Conservation (phyloP, 176 grass and related monocot species). For the Oryza coarctata region DNA sequence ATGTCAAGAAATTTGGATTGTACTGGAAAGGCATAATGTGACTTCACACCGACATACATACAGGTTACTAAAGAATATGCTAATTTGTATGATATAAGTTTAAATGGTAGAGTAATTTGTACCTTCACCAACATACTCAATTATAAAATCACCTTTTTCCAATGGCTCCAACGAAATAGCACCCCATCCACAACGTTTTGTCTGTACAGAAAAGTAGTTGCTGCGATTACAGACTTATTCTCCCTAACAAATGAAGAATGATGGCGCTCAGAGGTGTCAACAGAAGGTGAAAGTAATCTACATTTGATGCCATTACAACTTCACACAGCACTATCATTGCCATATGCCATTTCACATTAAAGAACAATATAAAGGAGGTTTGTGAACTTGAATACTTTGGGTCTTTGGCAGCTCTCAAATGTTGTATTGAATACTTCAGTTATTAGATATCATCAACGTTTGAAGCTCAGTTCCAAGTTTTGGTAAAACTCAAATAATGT, state of each 20-base stretch:
- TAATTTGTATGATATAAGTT: slow-evolving; percentile 26
- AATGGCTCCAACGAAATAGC: slow-evolving; percentile 75
- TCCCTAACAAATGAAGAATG: background rate
- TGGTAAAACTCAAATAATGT: background rate
- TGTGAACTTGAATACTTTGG: background rate
- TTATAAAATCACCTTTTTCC: slow-evolving; percentile 93
- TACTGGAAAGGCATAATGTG: slow-evolving; percentile 14
- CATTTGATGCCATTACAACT: background rate
- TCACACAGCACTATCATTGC: slow-evolving; percentile 10
- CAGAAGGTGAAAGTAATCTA: background rate
- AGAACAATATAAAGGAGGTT: background rate
- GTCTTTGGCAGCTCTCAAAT: background rate
- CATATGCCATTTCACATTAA: slow-evolving; percentile 12
- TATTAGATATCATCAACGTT: background rate
- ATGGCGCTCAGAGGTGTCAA: background rate
- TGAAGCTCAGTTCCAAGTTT: background rate
- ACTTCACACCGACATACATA: background rate
- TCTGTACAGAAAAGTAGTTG: slow-evolving; percentile 48
- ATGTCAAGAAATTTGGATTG: no score
- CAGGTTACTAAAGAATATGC: slow-evolving; percentile 17
- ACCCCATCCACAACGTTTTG: slow-evolving; percentile 93
- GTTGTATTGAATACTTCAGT: background rate
- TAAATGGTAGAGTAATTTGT: slow-evolving; percentile 22
- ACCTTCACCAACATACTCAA: slow-evolving; percentile 99
- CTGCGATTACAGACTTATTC: background rate